These are phyloP conservation scores for Canavalia gladiata DNA, from an alignment of 306 rosid genomes.

Conservation along the genomic window DNA sequence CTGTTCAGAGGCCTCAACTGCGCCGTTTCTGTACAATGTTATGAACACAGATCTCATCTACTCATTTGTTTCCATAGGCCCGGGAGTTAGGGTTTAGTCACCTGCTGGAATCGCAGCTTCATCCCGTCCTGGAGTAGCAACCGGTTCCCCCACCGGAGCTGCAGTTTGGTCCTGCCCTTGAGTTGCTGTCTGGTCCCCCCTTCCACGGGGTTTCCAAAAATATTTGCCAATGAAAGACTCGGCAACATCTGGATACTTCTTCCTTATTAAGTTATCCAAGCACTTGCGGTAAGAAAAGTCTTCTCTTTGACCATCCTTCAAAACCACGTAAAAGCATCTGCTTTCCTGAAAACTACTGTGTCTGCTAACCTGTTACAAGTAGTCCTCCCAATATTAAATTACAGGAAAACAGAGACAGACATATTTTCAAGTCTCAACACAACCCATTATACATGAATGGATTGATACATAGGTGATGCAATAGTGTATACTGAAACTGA, in stretches of 20 bases:
- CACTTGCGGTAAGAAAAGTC: conserved; percentile 89
- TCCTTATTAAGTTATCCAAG: conserved; percentile 63
- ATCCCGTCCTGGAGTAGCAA: neutral
- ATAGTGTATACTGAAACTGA: neutral
- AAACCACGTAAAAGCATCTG: conserved; percentile 79
- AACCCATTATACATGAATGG: neutral
- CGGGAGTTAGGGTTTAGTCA: conserved; percentile 2
- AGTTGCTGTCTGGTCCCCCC: conserved; percentile 44
- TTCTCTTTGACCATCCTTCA: conserved; percentile 71
- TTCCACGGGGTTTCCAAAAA: conserved; percentile 59
- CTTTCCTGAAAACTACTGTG: conserved; percentile 78
- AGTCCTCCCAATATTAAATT: conserved; percentile 19
- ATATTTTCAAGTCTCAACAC: neutral
- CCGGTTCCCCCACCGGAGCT: conserved; percentile 19
- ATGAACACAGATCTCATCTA: conserved; percentile 40
- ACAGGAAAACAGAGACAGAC: conserved; percentile 4
- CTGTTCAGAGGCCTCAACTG: conserved; percentile 29
- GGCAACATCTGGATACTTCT: conserved; percentile 71
- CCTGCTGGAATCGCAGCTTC: neutral
- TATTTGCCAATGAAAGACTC: conserved; percentile 73
- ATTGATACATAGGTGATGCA: neutral
- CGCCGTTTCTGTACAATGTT: conserved; percentile 47
- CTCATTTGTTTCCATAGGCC: conserved; percentile 42
- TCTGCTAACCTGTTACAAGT: conserved; percentile 67
- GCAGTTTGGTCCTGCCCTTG: conserved; percentile 13